These are phyloP conservation scores for Vitis hybrid DNA, from an alignment of 177 flowering plant genomes.

Conservation along the genomic window DNA sequence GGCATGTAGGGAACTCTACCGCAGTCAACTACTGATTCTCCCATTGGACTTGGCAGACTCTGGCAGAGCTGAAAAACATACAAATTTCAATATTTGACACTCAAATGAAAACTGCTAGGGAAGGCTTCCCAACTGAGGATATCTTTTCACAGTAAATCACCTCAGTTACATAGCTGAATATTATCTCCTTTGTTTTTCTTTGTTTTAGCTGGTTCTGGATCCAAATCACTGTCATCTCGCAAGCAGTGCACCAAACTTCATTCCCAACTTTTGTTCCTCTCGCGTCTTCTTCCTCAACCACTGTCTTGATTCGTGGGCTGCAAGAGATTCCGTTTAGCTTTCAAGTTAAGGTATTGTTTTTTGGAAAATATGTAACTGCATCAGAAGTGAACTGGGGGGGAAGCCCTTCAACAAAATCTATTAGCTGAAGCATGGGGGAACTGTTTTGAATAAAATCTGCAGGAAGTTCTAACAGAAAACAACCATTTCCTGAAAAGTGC, in stretches of 20 bases:
- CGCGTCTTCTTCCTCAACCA: slow-evolving; percentile 41
- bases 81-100: no score
- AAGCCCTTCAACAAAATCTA: no score
- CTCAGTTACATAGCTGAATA: slow-evolving; percentile 57
- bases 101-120: no score
- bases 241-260: slow-evolving; percentile 45
- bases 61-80: slow-evolving; percentile 48
- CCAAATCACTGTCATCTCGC: slow-evolving; percentile 78
- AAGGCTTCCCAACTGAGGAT: no score
- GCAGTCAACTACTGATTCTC: slow-evolving; percentile 66
- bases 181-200: slow-evolving; percentile 51
- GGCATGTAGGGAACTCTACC: slow-evolving; percentile 53
- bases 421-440: no score
- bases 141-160: slow-evolving; percentile 22
- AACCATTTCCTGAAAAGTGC: no score
- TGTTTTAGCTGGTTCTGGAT: slow-evolving; percentile 51
- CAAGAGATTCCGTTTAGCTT: slow-evolving; percentile 1
- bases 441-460: no score
- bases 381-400: no score
- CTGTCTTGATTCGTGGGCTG: slow-evolving; percentile 56
- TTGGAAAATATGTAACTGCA: no score
- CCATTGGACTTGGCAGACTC: slow-evolving; percentile 72
- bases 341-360: no score
- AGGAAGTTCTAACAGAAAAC: no score
- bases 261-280: slow-evolving; percentile 24